Conservation (phyloP, 2,329 filamentous ascomycete genomes). For the Fusarium falciforme region DNA sequence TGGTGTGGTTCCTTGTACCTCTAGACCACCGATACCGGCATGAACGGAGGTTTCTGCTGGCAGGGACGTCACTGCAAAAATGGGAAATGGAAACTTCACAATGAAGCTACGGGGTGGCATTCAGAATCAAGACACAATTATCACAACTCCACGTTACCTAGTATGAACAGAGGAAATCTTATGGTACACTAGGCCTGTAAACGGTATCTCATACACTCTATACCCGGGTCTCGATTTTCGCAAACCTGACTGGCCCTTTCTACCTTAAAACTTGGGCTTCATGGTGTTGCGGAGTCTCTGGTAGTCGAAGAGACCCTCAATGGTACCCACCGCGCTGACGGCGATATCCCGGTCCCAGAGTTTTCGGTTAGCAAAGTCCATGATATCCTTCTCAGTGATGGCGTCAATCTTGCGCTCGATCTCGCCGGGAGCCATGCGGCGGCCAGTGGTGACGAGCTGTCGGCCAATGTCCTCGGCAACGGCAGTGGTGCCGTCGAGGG, state of each 20-base stretch:
- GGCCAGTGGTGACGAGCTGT: conserved; percentile 97
- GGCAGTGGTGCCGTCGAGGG: conserved; percentile 96
- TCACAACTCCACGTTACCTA: conserved; percentile 48
- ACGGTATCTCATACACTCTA: conserved; percentile 69
- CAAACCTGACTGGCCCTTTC: conserved; percentile 45
- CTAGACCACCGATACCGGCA: background rate
- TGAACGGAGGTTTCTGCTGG: background rate
- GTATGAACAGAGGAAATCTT: conserved; percentile 58
- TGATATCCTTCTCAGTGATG: conserved; percentile 96
- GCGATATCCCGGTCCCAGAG: conserved; percentile 98
- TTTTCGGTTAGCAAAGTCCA: conserved; percentile 94
- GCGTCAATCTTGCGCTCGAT: conserved; percentile 91
- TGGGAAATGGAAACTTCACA: background rate
- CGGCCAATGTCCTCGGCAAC: conserved; percentile 98
- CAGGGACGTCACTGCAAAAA: background rate
- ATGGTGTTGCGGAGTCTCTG: conserved; percentile 84
- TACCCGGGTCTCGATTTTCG: conserved; percentile 57
- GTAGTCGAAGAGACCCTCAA: conserved; percentile 88
- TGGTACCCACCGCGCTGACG: conserved; percentile 90
- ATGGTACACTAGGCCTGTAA: conserved; percentile 66
- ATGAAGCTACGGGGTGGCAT: background rate
- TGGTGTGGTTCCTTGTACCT: background rate
- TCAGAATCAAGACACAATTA: conserved; percentile 36
- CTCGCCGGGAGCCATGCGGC: conserved; percentile 90
- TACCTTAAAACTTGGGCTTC: conserved; percentile 77